phyloP scores from a whole-genome alignment of 2,329 filamentous ascomycete genomes.

The Volutella citrinella region DNA sequence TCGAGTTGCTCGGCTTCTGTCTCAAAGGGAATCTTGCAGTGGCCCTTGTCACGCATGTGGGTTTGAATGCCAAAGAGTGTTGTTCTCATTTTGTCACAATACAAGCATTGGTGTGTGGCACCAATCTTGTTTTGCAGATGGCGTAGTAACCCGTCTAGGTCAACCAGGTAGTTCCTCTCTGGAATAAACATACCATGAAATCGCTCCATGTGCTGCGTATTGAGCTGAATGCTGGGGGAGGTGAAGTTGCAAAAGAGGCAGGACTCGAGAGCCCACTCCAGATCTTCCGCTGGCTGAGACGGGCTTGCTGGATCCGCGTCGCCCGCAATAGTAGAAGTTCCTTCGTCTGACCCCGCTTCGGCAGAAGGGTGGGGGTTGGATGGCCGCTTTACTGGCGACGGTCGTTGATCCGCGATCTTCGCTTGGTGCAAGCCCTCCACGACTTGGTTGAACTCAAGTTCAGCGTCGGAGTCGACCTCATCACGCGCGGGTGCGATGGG shows the following conservation, averaged over 20 bases:
- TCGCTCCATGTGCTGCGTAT: constrained; percentile 84
- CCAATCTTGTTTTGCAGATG: constrained; percentile 79
- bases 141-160: constrained; percentile 76
- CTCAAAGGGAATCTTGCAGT: constrained; percentile 94
- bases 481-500: constrained; percentile 53
- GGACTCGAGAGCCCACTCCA: constrained; percentile 43
- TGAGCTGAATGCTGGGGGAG: constrained; percentile 72
- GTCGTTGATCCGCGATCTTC: constrained; percentile 55
- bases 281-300: constrained; percentile 31
- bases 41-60: constrained; percentile 94
- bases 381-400: constrained; percentile 53
- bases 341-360: too few relatives aligned
- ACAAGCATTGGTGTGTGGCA: constrained; percentile 79
- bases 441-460: constrained; percentile 74
- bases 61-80: constrained; percentile 82
- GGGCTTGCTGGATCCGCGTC: constrained; percentile 41
- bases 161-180: constrained; percentile 77
- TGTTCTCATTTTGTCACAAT: constrained; percentile 79
- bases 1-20: constrained; percentile 88
- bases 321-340: constrained; percentile 40
- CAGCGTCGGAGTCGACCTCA: constrained; percentile 62
- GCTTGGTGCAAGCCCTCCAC: constrained; percentile 74
- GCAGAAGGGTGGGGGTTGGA: constrained; percentile 47
- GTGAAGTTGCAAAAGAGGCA: constrained; percentile 94
- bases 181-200: constrained; percentile 96